phyloP scores from a whole-genome alignment of 2,329 filamentous ascomycete species.

The Daldinia sp. region DNA sequence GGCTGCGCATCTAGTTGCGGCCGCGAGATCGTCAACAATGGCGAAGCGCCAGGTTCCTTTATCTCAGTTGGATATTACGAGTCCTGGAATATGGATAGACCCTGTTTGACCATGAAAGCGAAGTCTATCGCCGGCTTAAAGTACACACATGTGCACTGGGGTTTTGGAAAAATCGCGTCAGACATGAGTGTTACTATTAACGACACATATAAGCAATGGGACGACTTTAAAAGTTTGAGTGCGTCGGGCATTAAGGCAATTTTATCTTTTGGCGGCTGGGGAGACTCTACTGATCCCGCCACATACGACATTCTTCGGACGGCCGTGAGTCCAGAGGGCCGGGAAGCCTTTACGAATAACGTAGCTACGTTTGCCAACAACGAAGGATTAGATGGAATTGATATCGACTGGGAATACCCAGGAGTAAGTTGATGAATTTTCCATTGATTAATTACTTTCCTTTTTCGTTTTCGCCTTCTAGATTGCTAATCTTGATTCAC shows the following conservation, averaged over 20 bases:
- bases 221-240: not conserved
- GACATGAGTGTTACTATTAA: not conserved
- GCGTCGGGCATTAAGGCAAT: not conserved
- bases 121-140: not conserved
- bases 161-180: not conserved
- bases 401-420: slow-evolving; percentile 56
- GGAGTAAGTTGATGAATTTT: slow-evolving; percentile 21
- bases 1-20: not conserved
- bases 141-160: slow-evolving; percentile 17
- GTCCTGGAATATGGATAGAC: slow-evolving; percentile 4
- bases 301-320: not conserved
- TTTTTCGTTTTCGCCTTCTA: too few relatives aligned
- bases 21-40: not conserved
- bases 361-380: not conserved
- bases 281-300: not conserved
- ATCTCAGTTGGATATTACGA: slow-evolving; percentile 40
- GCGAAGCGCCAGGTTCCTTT: slow-evolving; percentile 23
- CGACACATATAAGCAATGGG: not conserved
- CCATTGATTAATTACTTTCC: too few relatives aligned
- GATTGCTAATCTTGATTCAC: not conserved
- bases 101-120: slow-evolving; percentile 51
- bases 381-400: slow-evolving; percentile 47
- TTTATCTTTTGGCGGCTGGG: not conserved
- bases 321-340: not conserved
- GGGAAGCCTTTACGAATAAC: not conserved